These are phyloP conservation scores for Fonsecaea pugnacius DNA, from an alignment of 2,329 filamentous ascomycete species.

Conservation along the genomic window DNA sequence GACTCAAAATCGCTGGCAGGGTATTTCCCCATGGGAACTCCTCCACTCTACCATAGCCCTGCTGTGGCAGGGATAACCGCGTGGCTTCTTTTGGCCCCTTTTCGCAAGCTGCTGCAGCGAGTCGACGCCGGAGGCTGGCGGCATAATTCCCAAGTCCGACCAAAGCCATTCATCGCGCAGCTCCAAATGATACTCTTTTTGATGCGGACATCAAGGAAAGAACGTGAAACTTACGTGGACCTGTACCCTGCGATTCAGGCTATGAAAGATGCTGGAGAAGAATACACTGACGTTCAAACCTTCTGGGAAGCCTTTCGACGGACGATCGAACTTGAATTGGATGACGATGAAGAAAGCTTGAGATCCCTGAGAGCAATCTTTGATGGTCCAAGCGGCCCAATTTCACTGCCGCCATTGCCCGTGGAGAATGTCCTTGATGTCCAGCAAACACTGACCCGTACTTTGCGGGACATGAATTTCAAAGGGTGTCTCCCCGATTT, in stretches of 20 bases:
- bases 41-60: constrained; percentile 51
- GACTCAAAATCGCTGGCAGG: constrained; percentile 63
- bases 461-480: constrained; percentile 17
- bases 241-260: constrained; percentile 49
- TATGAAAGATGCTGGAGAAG: constrained; percentile 49
- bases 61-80: constrained; percentile 61
- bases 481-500: constrained; percentile 50
- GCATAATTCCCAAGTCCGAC: constrained; percentile 51
- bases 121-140: constrained; percentile 54
- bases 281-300: constrained; percentile 58
- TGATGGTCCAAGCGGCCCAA: constrained; percentile 44
- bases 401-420: constrained; percentile 41
- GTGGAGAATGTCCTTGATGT: constrained; percentile 46
- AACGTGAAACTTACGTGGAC: constrained; percentile 46
- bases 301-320: constrained; percentile 60
- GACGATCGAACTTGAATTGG: constrained; percentile 58
- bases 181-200: constrained; percentile 59
- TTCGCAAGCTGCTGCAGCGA: constrained; percentile 60
- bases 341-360: constrained; percentile 48
- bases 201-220: constrained; percentile 52
- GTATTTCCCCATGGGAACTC: constrained; percentile 57
- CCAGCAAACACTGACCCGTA: constrained; percentile 40
- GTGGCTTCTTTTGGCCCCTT: constrained; percentile 63
- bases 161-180: constrained; percentile 57
- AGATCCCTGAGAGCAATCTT: constrained; percentile 52